phyloP scores from a whole-genome alignment of 768 basidiomycete species.

The Lyophyllum atratum region DNA sequence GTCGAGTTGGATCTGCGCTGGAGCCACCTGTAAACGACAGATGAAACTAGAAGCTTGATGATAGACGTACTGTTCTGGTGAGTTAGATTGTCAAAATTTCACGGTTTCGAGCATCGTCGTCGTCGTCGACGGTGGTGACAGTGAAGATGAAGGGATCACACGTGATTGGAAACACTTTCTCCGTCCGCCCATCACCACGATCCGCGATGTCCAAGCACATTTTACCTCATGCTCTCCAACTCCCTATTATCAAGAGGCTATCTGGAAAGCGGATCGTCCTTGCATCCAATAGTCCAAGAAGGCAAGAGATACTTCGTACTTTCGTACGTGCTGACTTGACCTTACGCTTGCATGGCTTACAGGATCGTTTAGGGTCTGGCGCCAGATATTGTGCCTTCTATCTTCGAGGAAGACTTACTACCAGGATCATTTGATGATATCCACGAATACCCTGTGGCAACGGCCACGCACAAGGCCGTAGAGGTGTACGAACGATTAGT shows the following conservation, averaged over 20 bases:
- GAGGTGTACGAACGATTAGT: conserved; percentile 89
- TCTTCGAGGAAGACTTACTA: conserved; percentile 78
- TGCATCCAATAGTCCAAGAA: conserved; percentile 84
- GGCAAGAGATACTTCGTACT: conserved; percentile 79
- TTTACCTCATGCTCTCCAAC: conserved; percentile 63
- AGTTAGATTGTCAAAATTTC: not conserved
- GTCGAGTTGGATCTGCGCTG: not conserved
- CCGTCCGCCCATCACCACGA: conserved; percentile 3
- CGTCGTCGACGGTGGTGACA: not conserved
- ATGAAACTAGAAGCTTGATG: not conserved
- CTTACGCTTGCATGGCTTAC: not conserved
- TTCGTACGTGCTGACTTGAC: conserved; percentile 53
- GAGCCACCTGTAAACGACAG: not conserved
- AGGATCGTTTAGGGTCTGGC: conserved; percentile 33
- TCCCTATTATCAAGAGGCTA: conserved; percentile 67
- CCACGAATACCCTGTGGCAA: conserved; percentile 76
- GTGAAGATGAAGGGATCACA: not conserved
- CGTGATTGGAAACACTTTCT: not conserved
- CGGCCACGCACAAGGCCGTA: conserved; percentile 76
- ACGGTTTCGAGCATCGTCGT: not conserved
- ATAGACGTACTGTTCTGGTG: not conserved
- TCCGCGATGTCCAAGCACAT: conserved; percentile 48
- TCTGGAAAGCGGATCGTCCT: conserved; percentile 77
- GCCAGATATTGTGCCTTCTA: conserved; percentile 45
- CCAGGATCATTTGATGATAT: conserved; percentile 67